Conservation (phyloP, 257 asterid genomes). For the Nicotiana attenuata region DNA sequence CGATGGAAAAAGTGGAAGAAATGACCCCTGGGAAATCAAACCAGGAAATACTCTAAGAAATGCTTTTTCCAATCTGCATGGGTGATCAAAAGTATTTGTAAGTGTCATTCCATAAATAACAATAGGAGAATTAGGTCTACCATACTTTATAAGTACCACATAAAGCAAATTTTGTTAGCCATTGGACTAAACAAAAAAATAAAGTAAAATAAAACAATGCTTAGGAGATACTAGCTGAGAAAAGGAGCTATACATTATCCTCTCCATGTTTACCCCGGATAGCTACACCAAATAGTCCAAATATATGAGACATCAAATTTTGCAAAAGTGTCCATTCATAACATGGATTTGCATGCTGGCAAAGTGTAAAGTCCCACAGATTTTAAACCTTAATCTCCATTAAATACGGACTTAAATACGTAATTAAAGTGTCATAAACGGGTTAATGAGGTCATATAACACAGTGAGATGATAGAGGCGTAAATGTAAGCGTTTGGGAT, state of each 20-base stretch:
- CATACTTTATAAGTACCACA: not conserved
- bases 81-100: not conserved
- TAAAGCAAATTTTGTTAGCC: not conserved
- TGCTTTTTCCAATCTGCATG: conserved; percentile 56
- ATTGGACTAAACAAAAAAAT: not conserved
- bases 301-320: not conserved
- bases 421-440: no score
- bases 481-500: no score
- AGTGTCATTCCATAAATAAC: not conserved
- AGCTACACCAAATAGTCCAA: not conserved
- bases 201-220: not conserved
- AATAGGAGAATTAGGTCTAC: not conserved
- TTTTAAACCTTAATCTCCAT: no score
- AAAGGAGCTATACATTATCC: not conserved
- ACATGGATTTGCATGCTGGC: not conserved
- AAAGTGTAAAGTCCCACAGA: not conserved
- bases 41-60: conserved; percentile 52
- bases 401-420: no score
- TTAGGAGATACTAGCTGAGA: not conserved
- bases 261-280: not conserved
- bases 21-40: conserved; percentile 76
- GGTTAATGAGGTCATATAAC: no score
- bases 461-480: no score
- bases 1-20: conserved; percentile 72
- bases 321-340: not conserved